phyloP scores from a whole-genome alignment of 768 basidiomycete genomes.

The Psilocybe sp. region DNA sequence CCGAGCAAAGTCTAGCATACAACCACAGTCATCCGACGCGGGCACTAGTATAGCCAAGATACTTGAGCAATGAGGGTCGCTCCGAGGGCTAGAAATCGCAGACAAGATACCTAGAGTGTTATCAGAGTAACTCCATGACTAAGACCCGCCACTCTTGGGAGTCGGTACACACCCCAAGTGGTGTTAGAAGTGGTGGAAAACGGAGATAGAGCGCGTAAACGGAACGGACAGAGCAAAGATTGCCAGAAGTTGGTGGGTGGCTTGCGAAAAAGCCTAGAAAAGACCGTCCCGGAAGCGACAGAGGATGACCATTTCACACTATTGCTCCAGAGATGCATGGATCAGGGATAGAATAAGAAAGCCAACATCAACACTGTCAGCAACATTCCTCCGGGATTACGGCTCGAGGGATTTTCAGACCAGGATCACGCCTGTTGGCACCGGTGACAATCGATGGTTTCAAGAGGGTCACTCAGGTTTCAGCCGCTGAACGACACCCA shows the following conservation, averaged over 20 bases:
- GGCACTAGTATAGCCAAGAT: no score
- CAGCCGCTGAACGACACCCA: neutral
- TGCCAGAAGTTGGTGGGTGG: constrained; percentile 8
- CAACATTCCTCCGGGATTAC: no score
- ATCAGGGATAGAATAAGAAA: no score
- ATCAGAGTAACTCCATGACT: no score
- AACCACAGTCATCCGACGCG: no score
- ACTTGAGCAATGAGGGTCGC: no score
- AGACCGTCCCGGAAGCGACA: constrained; percentile 1
- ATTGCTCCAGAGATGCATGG: neutral
- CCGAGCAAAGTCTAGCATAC: no score
- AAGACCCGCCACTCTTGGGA: neutral
- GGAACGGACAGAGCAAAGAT: neutral
- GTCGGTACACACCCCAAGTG: constrained; percentile 10
- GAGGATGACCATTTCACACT: constrained; percentile 3
- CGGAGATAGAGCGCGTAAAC: constrained; percentile 23
- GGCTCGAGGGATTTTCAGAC: no score
- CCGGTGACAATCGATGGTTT: neutral
- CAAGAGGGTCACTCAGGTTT: neutral
- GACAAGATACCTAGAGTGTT: no score
- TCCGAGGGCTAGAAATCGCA: no score
- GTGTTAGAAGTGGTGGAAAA: constrained; percentile 21
- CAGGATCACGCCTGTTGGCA: no score
- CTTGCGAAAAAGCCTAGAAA: constrained; percentile 11
- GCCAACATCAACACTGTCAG: no score